A percentile compares a stretch with the other conserved stretches of the same genome.
These are phyloP conservation scores for Globisporangium apiculatum DNA, from an alignment of 352 stramenopile species.

Conservation along the genomic window DNA sequence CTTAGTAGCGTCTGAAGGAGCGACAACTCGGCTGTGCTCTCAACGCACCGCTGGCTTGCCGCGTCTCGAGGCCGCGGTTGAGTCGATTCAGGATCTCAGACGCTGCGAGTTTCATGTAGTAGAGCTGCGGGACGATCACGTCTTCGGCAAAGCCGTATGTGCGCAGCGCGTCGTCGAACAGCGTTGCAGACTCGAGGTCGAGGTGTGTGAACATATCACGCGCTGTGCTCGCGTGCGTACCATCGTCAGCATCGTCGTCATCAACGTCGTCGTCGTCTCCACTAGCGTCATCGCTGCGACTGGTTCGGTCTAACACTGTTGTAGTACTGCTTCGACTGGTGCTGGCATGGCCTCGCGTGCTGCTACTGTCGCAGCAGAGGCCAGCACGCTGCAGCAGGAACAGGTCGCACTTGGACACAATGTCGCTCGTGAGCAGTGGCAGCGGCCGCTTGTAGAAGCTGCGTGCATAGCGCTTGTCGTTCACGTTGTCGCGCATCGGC, in stretches of 20 bases:
- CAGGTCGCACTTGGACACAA: slow-evolving; percentile 16
- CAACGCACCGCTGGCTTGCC: slow-evolving; percentile 13
- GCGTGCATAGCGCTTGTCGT: slow-evolving; percentile 3
- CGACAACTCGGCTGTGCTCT: neutral
- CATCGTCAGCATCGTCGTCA: slow-evolving; percentile 1
- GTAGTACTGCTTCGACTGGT: too few relatives aligned
- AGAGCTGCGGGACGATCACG: slow-evolving; percentile 33
- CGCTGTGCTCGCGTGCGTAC: neutral
- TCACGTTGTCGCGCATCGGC: slow-evolving; percentile 1
- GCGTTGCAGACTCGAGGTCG: slow-evolving; percentile 9
- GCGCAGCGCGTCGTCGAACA: slow-evolving; percentile 17
- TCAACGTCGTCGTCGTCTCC: slow-evolving; percentile 2
- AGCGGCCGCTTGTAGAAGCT: slow-evolving; percentile 12
- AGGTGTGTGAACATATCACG: slow-evolving; percentile 3
- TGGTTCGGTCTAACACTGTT: too few relatives aligned
- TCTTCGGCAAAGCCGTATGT: slow-evolving; percentile 29
- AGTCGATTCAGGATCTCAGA: slow-evolving; percentile 48
- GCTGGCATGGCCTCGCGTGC: neutral
- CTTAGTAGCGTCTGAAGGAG: too few relatives aligned
- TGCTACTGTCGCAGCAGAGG: neutral
- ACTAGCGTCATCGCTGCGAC: neutral
- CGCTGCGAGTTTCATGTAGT: slow-evolving; percentile 48
- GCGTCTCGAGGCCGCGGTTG: slow-evolving; percentile 26
- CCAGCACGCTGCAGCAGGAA: slow-evolving; percentile 5
- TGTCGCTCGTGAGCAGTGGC: slow-evolving; percentile 11